Base-by-base conservation (phyloP, 768 basidiomycete species). In the Boletus sensibilis region DNA sequence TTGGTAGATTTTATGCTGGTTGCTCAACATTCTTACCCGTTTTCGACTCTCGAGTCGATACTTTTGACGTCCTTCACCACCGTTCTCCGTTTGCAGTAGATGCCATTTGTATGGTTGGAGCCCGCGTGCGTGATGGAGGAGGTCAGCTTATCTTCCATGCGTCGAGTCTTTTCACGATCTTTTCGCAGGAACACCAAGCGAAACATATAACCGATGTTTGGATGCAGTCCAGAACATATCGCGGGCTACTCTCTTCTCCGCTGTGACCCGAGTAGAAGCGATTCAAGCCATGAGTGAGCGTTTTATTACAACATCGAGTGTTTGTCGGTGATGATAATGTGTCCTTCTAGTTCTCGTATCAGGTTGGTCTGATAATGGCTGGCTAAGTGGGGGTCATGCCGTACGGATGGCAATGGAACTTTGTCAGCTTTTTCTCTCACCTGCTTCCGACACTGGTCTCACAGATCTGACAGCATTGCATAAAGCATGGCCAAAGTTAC, bases 401-500 rank as follows among this genome's bases (percentile, higher is more conserved):
- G 93, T 97, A 10, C 83, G 94, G 49, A 94, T 98, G 92, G 94
- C 92, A 39, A 86, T 97, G 79, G 95, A 98, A 68, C 77, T 95
- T 50, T 93, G 92, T 91, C 67, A 69, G 85, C 72, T 51, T 25
- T 10, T 34, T 58, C 31, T 60, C 37, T 52, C 16, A 27, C 43
- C 14, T 38, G 35, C 43, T 47, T 52, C 12, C 31, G 9, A 42
- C 29, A 12, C 38, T 39, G 0, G 39, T 37, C 63, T 67, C 40
- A 67, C 43, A 21, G 12, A 38, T 49, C 40, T 40, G 56, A 37
- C 64, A 92, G 90, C 90, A 21, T 84, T 96, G 80, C 92, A 97
- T 71, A 88, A 90, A 68, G 91, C 94, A 29, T 98, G 95, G 90
- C 88, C 93, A 13, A 82, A 80, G 65, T 77, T 98, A 23, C 74